A percentile compares a stretch with the other conserved stretches of the same genome.
Conservation (phyloP, 2,329 filamentous ascomycete species). For the Fusarium solani-melongenae region DNA sequence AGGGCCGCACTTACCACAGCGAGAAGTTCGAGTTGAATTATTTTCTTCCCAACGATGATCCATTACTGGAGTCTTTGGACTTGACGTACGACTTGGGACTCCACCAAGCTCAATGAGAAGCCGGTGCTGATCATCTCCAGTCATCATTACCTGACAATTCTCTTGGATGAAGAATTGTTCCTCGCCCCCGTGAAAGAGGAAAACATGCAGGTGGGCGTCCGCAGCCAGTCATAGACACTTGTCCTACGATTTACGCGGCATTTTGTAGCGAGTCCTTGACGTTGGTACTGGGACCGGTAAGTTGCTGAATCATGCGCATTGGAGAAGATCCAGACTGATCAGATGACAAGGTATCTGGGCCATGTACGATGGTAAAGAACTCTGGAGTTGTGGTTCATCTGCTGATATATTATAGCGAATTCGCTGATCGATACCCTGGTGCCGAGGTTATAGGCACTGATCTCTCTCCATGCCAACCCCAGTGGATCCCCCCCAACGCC, state of each 20-base stretch:
- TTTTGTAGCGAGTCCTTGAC: conserved; percentile 4
- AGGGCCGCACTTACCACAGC: conserved; percentile 24
- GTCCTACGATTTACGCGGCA: not conserved
- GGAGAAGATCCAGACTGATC: not conserved
- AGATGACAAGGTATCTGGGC: conserved; percentile 12
- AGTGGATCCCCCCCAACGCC: conserved; percentile 23
- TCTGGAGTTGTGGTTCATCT: not conserved
- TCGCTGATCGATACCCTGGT: conserved; percentile 21
- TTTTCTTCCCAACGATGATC: conserved; percentile 23
- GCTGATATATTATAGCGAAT: conserved; percentile 2
- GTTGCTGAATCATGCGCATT: not conserved
- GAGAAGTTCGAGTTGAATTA: conserved; percentile 23
- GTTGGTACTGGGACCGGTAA: conserved; percentile 20
- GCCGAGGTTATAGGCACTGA: conserved; percentile 15
- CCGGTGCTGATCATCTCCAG: not conserved
- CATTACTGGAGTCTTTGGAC: conserved; percentile 23
- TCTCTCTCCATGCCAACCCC: conserved; percentile 20
- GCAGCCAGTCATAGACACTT: not conserved
- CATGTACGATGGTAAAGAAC: not conserved
- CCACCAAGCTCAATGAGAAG: not conserved
- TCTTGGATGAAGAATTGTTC: conserved; percentile 11
- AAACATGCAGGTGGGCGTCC: not conserved
- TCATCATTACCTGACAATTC: conserved; percentile 21
- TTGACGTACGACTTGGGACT: not conserved
- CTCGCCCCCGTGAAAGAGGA: conserved; percentile 10